Evolutionary conservation across 2,329 filamentous ascomycete species (phyloP).

Genomic region (Sarocladiaceae sp.): DNA sequence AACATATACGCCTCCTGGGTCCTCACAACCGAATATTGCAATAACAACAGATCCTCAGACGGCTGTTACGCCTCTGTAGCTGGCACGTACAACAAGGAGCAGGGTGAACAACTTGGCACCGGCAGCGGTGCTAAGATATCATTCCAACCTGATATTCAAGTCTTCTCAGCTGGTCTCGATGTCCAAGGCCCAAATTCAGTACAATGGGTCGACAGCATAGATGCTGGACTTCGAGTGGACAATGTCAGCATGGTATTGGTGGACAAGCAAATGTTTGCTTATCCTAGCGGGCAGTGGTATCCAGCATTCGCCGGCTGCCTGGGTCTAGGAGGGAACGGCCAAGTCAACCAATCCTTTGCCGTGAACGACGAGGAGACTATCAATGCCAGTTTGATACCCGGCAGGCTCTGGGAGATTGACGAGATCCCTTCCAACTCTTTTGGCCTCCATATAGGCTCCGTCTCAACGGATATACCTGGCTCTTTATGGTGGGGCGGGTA

Average conservation of each 20-base stretch:
- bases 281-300: neutral
- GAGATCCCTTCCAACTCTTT: slow-evolving; percentile 32
- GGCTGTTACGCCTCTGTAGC: neutral
- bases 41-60: neutral
- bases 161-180: neutral
- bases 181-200: neutral
- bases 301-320: neutral
- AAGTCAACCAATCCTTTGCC: slow-evolving; percentile 22
- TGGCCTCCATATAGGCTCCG: slow-evolving; percentile 35
- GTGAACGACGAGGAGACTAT: slow-evolving; percentile 13
- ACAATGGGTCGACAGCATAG: neutral
- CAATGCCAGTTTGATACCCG: slow-evolving; percentile 25
- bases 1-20: neutral
- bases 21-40: neutral
- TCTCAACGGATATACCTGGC: slow-evolving; percentile 21
- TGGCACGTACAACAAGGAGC: neutral
- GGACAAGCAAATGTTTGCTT: neutral
- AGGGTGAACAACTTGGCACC: neutral
- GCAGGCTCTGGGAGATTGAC: slow-evolving; percentile 18
- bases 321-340: neutral
- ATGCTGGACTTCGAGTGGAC: neutral
- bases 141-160: neutral
- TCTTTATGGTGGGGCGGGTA: slow-evolving; percentile 35
- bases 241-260: neutral
- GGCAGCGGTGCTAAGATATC: neutral